Conservation (phyloP, 768 basidiomycete species). For the Erythrobasidium yunnanense region DNA sequence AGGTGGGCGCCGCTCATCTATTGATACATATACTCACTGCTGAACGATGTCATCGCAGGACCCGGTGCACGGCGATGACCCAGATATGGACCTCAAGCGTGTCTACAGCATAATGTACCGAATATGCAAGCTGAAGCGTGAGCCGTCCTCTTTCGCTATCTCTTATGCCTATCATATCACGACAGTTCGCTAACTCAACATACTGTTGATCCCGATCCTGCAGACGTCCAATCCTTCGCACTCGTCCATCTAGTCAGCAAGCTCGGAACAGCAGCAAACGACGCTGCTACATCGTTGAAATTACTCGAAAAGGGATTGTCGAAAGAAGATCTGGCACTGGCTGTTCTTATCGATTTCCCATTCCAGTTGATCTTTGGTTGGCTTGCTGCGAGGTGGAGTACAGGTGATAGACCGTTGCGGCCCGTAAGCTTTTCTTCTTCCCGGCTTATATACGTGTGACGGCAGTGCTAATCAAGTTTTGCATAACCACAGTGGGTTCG, state of each 20-base stretch:
- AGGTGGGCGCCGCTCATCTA: slow-evolving; percentile 50
- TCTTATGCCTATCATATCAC: slow-evolving; percentile 9
- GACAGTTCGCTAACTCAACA: not conserved
- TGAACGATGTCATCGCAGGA: too few species aligned
- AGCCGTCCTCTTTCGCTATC: slow-evolving; percentile 37
- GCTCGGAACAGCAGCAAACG: slow-evolving; percentile 87
- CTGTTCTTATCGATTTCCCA: slow-evolving; percentile 92
- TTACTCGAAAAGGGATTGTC: slow-evolving; percentile 93
- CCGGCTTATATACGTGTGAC: not conserved
- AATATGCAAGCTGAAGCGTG: slow-evolving; percentile 82
- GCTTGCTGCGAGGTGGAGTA: slow-evolving; percentile 83
- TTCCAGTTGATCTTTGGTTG: slow-evolving; percentile 93
- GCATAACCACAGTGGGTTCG: slow-evolving; percentile 54
- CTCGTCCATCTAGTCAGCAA: slow-evolving; percentile 81
- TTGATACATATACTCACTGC: too few species aligned
- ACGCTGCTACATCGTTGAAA: slow-evolving; percentile 79
- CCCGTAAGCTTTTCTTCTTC: slow-evolving; percentile 43
- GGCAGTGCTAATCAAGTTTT: not conserved
- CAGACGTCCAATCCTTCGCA: slow-evolving; percentile 83
- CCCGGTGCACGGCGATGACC: slow-evolving; percentile 54
- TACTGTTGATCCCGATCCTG: not conserved
- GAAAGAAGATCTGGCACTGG: slow-evolving; percentile 88
- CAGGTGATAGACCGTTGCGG: slow-evolving; percentile 62
- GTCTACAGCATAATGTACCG: slow-evolving; percentile 93
- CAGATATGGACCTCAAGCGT: slow-evolving; percentile 77